Evolutionary conservation across 768 basidiomycete genomes (phyloP).

Genomic region (Mycena latifolia): DNA sequence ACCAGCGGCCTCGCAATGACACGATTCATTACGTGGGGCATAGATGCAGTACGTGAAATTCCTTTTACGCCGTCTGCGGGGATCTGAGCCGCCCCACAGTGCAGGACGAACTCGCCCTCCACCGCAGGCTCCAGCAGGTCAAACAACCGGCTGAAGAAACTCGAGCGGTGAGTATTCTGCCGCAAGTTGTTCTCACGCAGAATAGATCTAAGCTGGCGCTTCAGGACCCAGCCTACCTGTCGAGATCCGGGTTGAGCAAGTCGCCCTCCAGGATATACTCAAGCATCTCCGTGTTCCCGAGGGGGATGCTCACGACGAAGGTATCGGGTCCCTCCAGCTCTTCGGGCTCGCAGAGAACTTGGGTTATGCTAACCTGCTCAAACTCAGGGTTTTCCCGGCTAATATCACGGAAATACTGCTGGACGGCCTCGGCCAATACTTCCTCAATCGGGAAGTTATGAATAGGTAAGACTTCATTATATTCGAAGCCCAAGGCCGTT

Average conservation of each 20-base stretch:
- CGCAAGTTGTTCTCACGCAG: background rate
- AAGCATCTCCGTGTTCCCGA: background rate
- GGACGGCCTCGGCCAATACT: conserved; percentile 2
- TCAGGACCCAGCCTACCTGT: background rate
- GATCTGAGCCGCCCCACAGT: background rate
- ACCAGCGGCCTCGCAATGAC: background rate
- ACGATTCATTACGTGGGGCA: background rate
- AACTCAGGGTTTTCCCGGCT: background rate
- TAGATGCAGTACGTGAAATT: background rate
- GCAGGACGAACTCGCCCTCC: background rate
- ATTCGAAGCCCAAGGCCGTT: background rate
- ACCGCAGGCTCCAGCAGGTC: background rate
- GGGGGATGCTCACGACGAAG: background rate
- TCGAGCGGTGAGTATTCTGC: background rate
- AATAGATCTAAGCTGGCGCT: background rate
- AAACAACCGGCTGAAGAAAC: background rate
- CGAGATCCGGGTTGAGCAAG: background rate
- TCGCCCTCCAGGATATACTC: background rate
- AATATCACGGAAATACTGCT: conserved; percentile 11
- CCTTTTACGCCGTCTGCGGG: background rate
- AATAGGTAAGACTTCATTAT: background rate
- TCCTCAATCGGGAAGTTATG: conserved; percentile 10
- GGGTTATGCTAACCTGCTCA: background rate
- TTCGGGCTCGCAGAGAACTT: background rate
- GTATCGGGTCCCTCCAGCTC: background rate